Evolutionary conservation across 306 rosid species (phyloP).

Genomic region (Trifolium dubium): DNA sequence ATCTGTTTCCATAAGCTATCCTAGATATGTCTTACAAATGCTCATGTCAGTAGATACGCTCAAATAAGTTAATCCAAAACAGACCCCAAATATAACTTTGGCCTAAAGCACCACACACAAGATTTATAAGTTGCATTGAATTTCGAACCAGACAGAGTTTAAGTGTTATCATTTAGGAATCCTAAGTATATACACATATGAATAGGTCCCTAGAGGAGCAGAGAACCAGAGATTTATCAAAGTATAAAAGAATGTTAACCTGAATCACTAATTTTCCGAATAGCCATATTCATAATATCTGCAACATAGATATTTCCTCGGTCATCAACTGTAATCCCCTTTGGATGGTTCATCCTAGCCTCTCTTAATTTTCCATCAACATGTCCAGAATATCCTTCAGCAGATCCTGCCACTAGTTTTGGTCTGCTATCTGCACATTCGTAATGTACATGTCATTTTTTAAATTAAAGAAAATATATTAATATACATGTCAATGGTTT

Average conservation of each 20-base stretch:
- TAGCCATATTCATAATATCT: slow-evolving; percentile 84
- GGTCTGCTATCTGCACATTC: slow-evolving; percentile 81
- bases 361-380: slow-evolving; percentile 84
- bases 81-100: not conserved
- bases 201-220: not conserved
- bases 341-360: slow-evolving; percentile 87
- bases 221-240: slow-evolving; percentile 1
- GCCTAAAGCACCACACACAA: not conserved
- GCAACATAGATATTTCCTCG: slow-evolving; percentile 88
- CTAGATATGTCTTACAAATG: not conserved
- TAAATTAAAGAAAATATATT: slow-evolving; percentile 22
- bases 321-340: slow-evolving; percentile 86
- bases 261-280: slow-evolving; percentile 85
- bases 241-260: slow-evolving; percentile 49
- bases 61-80: not conserved
- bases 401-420: slow-evolving; percentile 79
- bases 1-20: not conserved
- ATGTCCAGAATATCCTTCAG: slow-evolving; percentile 86
- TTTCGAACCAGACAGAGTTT: not conserved
- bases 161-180: slow-evolving; percentile 6
- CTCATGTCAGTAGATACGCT: not conserved
- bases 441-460: slow-evolving; percentile 27
- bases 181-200: not conserved
- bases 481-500: not conserved
- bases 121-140: not conserved